Conservation (phyloP, 805 yeast genomes). For the Starmerella sp. region DNA sequence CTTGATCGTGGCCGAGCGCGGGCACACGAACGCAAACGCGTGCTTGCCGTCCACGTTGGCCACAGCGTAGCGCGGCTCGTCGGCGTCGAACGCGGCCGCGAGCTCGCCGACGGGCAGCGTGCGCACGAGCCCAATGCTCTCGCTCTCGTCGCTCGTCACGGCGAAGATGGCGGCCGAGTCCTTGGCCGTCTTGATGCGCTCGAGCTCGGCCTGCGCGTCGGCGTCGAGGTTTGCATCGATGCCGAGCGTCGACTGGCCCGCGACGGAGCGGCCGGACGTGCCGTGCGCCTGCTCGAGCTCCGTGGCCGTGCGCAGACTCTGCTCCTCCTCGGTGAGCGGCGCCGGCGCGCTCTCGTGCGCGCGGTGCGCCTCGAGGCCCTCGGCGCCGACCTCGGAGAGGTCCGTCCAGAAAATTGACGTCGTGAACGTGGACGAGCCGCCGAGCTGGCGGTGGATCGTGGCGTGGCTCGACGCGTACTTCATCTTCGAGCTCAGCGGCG, state of each 20-base stretch:
- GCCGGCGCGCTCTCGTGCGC: constrained; percentile 32
- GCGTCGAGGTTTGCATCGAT: constrained; percentile 19
- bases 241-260: constrained; percentile 20
- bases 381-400: constrained; percentile 41
- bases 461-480: constrained; percentile 84
- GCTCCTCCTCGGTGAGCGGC: constrained; percentile 52
- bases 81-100: constrained; percentile 28
- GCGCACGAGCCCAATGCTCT: constrained; percentile 36
- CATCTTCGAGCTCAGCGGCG: constrained; percentile 79
- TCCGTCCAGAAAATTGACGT: constrained; percentile 47
- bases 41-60: constrained; percentile 25
- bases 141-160: constrained; percentile 43
- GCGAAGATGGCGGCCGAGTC: constrained; percentile 23
- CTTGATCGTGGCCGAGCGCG: constrained; percentile 78
- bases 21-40: constrained; percentile 74
- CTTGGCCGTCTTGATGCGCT: constrained; percentile 12
- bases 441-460: constrained; percentile 63
- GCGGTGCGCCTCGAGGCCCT: constrained; percentile 37
- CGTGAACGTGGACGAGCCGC: constrained; percentile 42
- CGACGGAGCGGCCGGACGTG: constrained; percentile 22
- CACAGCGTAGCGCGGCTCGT: constrained; percentile 46
- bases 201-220: constrained; percentile 21
- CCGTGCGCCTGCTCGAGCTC: constrained; percentile 34
- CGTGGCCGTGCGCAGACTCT: constrained; percentile 37
- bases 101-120: constrained; percentile 24